phyloP scores from a whole-genome alignment of 2,329 filamentous ascomycete genomes.

The Cladophialophora bantiana region DNA sequence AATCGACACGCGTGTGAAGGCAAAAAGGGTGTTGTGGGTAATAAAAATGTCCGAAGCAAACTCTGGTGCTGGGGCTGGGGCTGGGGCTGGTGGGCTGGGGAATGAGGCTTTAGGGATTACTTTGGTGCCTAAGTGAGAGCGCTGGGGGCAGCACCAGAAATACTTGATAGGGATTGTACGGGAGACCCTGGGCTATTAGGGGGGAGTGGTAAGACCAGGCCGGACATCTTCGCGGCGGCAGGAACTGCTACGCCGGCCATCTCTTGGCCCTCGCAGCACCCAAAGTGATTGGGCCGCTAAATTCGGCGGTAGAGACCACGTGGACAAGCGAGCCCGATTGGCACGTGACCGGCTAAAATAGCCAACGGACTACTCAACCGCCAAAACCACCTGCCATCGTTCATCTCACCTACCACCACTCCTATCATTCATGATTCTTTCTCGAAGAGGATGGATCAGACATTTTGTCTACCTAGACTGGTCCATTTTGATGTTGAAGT shows the following conservation, averaged over 20 bases:
- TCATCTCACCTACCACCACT: not conserved
- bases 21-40: not conserved
- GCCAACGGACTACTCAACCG: not conserved
- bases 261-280: not conserved
- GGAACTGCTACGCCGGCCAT: not conserved
- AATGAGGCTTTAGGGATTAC: not conserved
- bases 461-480: too few species aligned
- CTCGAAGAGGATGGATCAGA: too few species aligned
- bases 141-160: not conserved
- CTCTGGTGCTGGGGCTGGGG: too few species aligned
- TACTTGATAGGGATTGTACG: not conserved
- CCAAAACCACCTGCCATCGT: not conserved
- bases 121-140: constrained; percentile 1
- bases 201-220: not conserved
- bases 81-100: too few species aligned
- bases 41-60: too few species aligned
- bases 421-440: too few species aligned
- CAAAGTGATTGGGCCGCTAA: not conserved
- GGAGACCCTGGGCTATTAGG: not conserved
- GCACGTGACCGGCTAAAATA: not conserved
- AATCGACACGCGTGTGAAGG: not conserved
- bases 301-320: not conserved
- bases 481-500: too few species aligned
- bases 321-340: not conserved
- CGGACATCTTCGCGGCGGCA: constrained; percentile 5